Evolutionary conservation across 2,329 filamentous ascomycete genomes (phyloP), one percentile per base, ranked within the genome.

Genomic region (Aspergillus luchuensis): DNA sequence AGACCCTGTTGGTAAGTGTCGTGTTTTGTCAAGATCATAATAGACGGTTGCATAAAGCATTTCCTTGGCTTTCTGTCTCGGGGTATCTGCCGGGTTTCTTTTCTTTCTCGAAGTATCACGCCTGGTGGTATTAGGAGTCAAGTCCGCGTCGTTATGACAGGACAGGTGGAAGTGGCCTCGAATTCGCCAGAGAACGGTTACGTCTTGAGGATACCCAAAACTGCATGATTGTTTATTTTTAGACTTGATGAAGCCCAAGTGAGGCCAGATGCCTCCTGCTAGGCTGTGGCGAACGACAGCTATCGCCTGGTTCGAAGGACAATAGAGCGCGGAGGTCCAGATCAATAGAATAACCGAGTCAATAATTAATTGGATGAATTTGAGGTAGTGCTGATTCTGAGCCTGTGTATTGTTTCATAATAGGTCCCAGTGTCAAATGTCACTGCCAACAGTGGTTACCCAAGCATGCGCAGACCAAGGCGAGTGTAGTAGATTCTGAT

Each of bases 131-230:
- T 11, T 13, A 17, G 38, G 33, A 23, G 11, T 28, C 30, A 41
- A 23, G 10, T 23, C 11, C 21, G 25, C 51, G 25, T n/a, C 21
- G 17, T 10, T 8, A 54, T 56, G 51, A 28, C 50, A 53, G 39
- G 51, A 28, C 50, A 53, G 39, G 43, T 48, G 30, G 43, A 33
- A 33, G 33, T 50, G 47, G 38, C 28, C 33, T 19, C 51, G 30
- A 30, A 45, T 28, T 21, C 48, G 36, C 47, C 30, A 38, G 51
- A 47, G 23, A 28, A 47, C 51, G 38, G 45, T 36, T 54, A 36
- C 36, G 21, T 36, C 49, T 50, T 45, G 23, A 56, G 41, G 54
- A 62, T 62, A 62, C 57, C 60, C 54, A 33, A 49, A 60, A 41
- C 19, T 21, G 49, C 25, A 57, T 25, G 41, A 55, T 15, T 28